Evolutionary conservation across 176 grass and related monocot species (phyloP).

Genomic region (Carex parvula): DNA sequence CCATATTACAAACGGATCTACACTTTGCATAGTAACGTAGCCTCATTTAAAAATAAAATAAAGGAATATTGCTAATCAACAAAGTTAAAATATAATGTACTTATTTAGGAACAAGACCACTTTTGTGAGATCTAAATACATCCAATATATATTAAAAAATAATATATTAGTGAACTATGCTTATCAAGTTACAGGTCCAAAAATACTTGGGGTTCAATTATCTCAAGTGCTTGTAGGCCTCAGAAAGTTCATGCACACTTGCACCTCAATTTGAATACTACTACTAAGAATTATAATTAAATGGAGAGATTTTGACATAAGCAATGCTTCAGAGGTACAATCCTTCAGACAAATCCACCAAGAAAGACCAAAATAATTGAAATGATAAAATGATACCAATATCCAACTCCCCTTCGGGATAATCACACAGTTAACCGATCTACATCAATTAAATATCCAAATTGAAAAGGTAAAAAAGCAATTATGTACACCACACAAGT

Average conservation of each 20-base stretch:
- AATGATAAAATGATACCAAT: not conserved
- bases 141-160: not conserved
- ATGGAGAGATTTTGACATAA: not conserved
- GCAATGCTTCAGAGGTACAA: constrained; percentile 11
- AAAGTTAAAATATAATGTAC: too few species aligned
- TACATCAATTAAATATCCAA: constrained; percentile 5
- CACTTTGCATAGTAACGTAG: too few species aligned
- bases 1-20: too few species aligned
- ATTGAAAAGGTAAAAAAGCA: constrained; percentile 2
- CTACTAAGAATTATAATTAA: not conserved
- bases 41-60: too few species aligned
- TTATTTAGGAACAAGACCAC: too few species aligned
- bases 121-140: not conserved
- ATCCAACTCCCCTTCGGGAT: constrained; percentile 6
- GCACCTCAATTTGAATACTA: not conserved
- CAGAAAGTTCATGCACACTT: not conserved
- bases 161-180: not conserved
- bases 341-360: constrained; percentile 1
- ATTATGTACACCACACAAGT: constrained; percentile 22
- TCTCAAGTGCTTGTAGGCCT: not conserved
- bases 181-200: not conserved
- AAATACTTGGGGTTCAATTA: not conserved
- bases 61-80: too few species aligned
- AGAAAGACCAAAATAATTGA: not conserved
- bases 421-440: constrained; percentile 6